Conservation (phyloP, 257 asterid species). For the Rubia yunnanensis region DNA sequence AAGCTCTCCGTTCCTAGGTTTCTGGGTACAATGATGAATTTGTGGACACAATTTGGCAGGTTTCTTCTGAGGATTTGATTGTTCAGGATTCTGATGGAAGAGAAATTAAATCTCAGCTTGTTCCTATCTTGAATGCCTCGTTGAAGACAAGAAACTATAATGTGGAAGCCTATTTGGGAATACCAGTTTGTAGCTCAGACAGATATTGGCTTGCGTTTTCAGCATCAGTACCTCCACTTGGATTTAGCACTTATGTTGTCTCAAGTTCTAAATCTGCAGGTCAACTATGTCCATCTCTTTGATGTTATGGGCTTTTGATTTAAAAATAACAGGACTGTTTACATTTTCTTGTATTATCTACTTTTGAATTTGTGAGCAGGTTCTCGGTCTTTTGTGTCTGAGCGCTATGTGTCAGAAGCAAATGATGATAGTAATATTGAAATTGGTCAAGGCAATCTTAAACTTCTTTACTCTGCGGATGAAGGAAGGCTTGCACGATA, state of each 20-base stretch:
- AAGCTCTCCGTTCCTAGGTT: neutral
- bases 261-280: constrained; percentile 36
- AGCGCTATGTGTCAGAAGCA: constrained; percentile 8
- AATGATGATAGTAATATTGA: constrained; percentile 18
- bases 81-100: constrained; percentile 63
- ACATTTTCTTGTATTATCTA: neutral
- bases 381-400: constrained; percentile 28
- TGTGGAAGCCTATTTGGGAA: constrained; percentile 46
- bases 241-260: constrained; percentile 65
- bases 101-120: constrained; percentile 56
- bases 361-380: constrained; percentile 3
- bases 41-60: constrained; percentile 29
- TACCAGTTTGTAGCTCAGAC: constrained; percentile 35
- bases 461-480: constrained; percentile 42
- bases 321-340: neutral
- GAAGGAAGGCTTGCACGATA: constrained; percentile 49
- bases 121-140: constrained; percentile 49
- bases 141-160: constrained; percentile 29
- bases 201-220: constrained; percentile 63
- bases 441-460: constrained; percentile 72
- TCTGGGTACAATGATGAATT: neutral
- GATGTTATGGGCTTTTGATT: neutral
- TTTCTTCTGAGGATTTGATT: constrained; percentile 45
- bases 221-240: constrained; percentile 65
- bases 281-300: constrained; percentile 15